Evolutionary conservation across 2,329 filamentous ascomycete genomes (phyloP), one percentile per base, ranked within the genome.

Genomic region (Gaeumannomyces tritici): DNA sequence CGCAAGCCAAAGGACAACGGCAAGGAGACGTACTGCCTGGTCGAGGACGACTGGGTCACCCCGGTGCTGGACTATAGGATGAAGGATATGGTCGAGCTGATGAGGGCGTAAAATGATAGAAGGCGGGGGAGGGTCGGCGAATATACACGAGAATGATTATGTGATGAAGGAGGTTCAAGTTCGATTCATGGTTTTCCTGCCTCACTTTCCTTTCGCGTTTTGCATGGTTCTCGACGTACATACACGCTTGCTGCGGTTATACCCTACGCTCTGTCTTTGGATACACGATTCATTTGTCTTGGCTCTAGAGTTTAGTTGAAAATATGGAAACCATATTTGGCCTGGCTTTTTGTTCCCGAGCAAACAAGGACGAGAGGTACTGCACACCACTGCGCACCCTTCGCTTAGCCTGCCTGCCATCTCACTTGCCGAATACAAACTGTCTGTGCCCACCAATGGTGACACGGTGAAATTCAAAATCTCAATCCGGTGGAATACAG

Each of bases 1-100:
- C 77, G 83, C 58, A 89, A 89, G 72, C 83, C 85, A 12, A 79
- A 79, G 63, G 75, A 80, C 51, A 79, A 86, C 70, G 78, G 74
- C 59, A 76, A 73, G 35, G 86, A 89, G 75, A 78, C 79, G 15
- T 89, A 89, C 69, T 80, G 82, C 2, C 73, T 89, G 28, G 73
- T 89, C 24, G 73, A 80, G 64, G 85, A 88, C 67, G 84, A 87
- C 71, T 89, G 86, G 86, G 69, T 80, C 65, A 88, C 84, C 24
- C 81, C 83, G 0, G 76, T 86, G 62, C 73, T 84, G 68, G 85
- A 87, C 70, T 87, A 87, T 72, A 76, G 85, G 63, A 78, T 88
- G 80, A 81, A 80, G 67, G 83, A 87, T 66, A 81, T 88, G 79
- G 72, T 77, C 54, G 79, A 82, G 70, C 74, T 86, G 55, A 86